Evolutionary conservation across 257 asterid genomes (phyloP), one percentile per base, ranked within the genome.

Genomic region (Nicotiana noctiflora): DNA sequence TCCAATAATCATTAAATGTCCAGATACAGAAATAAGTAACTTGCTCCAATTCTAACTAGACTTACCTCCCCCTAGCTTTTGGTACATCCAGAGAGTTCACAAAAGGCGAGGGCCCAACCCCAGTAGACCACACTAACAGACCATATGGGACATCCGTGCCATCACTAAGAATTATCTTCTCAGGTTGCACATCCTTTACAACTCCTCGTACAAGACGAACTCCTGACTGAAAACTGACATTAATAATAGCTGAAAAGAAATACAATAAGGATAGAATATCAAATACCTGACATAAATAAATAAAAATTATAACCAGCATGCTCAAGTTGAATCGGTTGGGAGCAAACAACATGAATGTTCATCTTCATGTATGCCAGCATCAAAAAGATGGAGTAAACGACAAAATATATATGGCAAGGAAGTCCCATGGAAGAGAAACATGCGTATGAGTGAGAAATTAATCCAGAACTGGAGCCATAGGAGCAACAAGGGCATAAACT

Each of bases 121-220:
- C 99, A 7, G 99, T 95, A 72, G 99, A 95, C 99, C 99, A 95
- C 80, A 93, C 99, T 82, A 95, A 84, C 74, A 95, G 89, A 31
- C 99, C 99, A 78, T 95, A 95, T n/a, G 99, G 98, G 46, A 95
- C 95, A 52, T 88, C 88, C 3, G 97, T 95, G 83, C 90, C 95
- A 72, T 95, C 97, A 63, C 87, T 91, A 37, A 93, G 97, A 62
- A 89, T 81, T 65, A 95, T 90, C 93, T 90, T 95, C 19, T 91
- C 87, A 31, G 97, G 55, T 81, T 90, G 93, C 51, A 95, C 99
- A 85, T 95, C 94, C 86, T 90, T 91, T 85, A 95, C 99, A 59
- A 95, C 82, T 74, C 99, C 99, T 32, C 89, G 92, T 23, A 93
- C 98, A 72, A 95, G 91, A 79, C 84, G 97, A 78, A 95, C 99